Percentiles rank a stretch among this genome's conserved stretches.
Evolutionary conservation across 2,329 filamentous ascomycete species (phyloP).

Genomic region (Aspergillus phoenicis): DNA sequence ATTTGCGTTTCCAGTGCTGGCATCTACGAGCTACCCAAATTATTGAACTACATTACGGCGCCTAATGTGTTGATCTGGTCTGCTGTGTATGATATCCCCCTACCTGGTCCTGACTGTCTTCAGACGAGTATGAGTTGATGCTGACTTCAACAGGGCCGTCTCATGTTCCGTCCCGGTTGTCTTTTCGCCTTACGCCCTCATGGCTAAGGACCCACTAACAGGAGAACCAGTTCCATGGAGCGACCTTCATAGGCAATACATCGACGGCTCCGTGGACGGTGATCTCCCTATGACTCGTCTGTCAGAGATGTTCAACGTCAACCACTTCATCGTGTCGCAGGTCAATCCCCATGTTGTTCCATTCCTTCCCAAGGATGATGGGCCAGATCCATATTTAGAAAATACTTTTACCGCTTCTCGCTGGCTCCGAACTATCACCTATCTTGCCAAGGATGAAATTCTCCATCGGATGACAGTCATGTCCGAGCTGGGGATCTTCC

Average conservation of each 20-base stretch:
- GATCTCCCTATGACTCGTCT: conserved; percentile 89
- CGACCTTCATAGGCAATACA: conserved; percentile 80
- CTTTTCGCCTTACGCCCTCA: conserved; percentile 75
- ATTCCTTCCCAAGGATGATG: conserved; percentile 76
- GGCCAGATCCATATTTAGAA: conserved; percentile 30
- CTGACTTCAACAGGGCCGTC: conserved; percentile 60
- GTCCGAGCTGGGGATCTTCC: conserved; percentile 77
- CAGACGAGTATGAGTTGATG: background rate
- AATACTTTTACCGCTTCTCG: conserved; percentile 39
- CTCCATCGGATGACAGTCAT: conserved; percentile 79
- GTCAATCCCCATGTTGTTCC: conserved; percentile 93
- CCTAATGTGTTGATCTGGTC: conserved; percentile 97
- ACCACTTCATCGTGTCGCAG: conserved; percentile 96
- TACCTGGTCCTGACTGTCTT: background rate
- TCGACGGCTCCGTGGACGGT: conserved; percentile 93
- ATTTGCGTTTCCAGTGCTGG: conserved; percentile 90
- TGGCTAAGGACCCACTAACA: conserved; percentile 82
- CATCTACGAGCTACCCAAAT: conserved; percentile 79
- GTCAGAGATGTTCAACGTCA: conserved; percentile 96
- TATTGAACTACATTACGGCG: conserved; percentile 90
- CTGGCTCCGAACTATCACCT: conserved; percentile 69
- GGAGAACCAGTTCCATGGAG: conserved; percentile 81
- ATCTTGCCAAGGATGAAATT: conserved; percentile 75
- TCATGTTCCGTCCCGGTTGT: conserved; percentile 90
- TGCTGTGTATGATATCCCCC: conserved; percentile 63